Conservation (phyloP, 2,329 filamentous ascomycete genomes). For the Decorospora gaudefroyi region DNA sequence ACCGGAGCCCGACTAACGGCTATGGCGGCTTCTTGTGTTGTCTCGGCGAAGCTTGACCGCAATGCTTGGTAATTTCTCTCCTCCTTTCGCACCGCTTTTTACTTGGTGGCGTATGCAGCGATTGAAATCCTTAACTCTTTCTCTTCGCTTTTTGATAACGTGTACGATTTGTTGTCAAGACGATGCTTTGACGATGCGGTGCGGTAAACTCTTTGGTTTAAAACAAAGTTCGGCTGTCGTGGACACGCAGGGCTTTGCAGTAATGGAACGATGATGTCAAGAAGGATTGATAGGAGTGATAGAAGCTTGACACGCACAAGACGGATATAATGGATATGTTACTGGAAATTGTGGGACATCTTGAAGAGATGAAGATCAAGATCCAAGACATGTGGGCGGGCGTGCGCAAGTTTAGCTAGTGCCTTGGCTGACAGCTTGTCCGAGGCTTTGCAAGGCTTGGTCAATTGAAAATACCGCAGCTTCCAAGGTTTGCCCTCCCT, state of each 20-base stretch:
- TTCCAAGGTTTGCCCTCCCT: too few relatives aligned
- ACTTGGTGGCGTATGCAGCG: neutral
- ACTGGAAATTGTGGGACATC: slow-evolving; percentile 1
- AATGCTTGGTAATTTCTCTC: slow-evolving; percentile 5
- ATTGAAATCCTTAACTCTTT: neutral
- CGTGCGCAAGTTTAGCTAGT: slow-evolving; percentile 13
- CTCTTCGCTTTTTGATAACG: neutral
- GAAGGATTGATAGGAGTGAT: neutral
- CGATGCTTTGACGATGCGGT: neutral
- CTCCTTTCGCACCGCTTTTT: neutral
- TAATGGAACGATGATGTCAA: neutral
- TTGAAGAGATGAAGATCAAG: slow-evolving; percentile 6
- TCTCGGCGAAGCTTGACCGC: slow-evolving; percentile 15
- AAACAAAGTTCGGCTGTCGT: slow-evolving; percentile 1
- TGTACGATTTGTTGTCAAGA: neutral
- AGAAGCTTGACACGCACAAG: neutral
- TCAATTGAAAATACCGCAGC: slow-evolving; percentile 11
- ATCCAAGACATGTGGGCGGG: neutral
- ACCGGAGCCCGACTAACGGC: neutral
- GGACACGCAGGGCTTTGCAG: too few relatives aligned
- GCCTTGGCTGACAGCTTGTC: slow-evolving; percentile 19
- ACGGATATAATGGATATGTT: neutral
- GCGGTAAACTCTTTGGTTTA: neutral
- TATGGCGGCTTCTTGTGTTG: slow-evolving; percentile 7
- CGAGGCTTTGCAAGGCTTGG: slow-evolving; percentile 9